A percentile compares a stretch with the other conserved stretches of the same genome.
phyloP scores from a whole-genome alignment of 2,329 filamentous ascomycete species.

The Apiospora aurea region DNA sequence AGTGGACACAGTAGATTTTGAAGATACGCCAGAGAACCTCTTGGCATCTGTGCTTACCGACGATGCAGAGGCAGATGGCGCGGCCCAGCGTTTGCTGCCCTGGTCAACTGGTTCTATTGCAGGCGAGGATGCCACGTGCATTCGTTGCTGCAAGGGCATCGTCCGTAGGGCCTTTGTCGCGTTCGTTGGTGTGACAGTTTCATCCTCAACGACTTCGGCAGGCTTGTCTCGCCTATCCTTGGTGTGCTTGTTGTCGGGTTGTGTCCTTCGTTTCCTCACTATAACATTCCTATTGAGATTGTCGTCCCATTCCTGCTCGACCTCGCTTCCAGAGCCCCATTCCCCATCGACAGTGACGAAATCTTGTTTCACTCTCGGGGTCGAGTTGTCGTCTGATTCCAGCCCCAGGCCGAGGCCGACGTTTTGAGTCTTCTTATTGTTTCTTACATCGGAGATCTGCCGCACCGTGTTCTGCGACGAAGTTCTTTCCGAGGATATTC shows the following conservation, averaged over 20 bases:
- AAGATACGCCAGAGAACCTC: constrained; percentile 62
- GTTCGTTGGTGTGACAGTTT: constrained; percentile 56
- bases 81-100: constrained; percentile 39
- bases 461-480: constrained; percentile 53
- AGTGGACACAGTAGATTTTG: constrained; percentile 61
- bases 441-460: constrained; percentile 43
- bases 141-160: constrained; percentile 53
- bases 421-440: constrained; percentile 42
- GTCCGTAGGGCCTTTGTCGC: constrained; percentile 58
- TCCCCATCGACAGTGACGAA: constrained; percentile 66
- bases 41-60: constrained; percentile 52
- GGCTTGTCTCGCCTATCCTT: constrained; percentile 33
- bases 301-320: constrained; percentile 62
- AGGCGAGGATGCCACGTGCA: constrained; percentile 47
- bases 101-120: constrained; percentile 37
- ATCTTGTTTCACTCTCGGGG: constrained; percentile 53
- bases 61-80: constrained; percentile 48
- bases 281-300: constrained; percentile 61
- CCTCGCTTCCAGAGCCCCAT: constrained; percentile 58
- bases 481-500: constrained; percentile 49
- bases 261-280: constrained; percentile 54
- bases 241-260: constrained; percentile 36
- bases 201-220: constrained; percentile 54
- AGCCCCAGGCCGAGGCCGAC: constrained; percentile 53
- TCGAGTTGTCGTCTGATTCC: constrained; percentile 48